These are phyloP conservation scores for Trametes punicea DNA, from an alignment of 768 basidiomycete species.

Conservation along the genomic window DNA sequence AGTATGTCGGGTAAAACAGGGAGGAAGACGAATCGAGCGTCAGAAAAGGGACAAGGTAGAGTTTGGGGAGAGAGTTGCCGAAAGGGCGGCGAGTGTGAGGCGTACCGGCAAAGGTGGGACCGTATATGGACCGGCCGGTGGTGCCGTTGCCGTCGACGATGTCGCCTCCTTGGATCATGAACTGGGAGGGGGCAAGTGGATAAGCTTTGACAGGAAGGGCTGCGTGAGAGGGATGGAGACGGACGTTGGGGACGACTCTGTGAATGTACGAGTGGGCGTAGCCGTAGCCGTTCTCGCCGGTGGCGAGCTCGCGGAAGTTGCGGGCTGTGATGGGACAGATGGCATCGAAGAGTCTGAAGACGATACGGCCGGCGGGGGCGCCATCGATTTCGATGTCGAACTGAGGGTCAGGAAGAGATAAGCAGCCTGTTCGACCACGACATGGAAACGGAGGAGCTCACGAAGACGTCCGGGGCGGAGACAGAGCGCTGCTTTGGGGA, in stretches of 20 bases:
- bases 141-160: conserved; percentile 34
- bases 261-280: conserved; percentile 73
- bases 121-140: conserved; percentile 39
- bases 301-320: conserved; percentile 81
- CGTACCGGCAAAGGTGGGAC: conserved; percentile 33
- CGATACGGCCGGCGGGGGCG: conserved; percentile 62
- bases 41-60: background rate
- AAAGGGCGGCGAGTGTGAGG: background rate
- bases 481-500: background rate
- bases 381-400: conserved; percentile 64
- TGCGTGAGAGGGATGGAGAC: conserved; percentile 9
- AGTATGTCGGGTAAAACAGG: background rate
- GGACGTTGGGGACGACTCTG: conserved; percentile 41
- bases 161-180: conserved; percentile 41
- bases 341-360: conserved; percentile 82
- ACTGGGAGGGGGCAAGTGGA: conserved; percentile 20
- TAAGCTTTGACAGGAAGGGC: background rate
- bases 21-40: background rate
- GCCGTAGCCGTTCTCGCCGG: conserved; percentile 64
- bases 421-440: background rate
- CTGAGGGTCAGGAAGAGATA: conserved; percentile 31
- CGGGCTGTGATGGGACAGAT: conserved; percentile 75
- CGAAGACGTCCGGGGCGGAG: conserved; percentile 29
- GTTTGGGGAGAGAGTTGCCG: background rate
- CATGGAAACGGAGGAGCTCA: conserved; percentile 1